Evolutionary conservation across 805 yeast genomes (phyloP).

Genomic region (Priceomyces carsonii): DNA sequence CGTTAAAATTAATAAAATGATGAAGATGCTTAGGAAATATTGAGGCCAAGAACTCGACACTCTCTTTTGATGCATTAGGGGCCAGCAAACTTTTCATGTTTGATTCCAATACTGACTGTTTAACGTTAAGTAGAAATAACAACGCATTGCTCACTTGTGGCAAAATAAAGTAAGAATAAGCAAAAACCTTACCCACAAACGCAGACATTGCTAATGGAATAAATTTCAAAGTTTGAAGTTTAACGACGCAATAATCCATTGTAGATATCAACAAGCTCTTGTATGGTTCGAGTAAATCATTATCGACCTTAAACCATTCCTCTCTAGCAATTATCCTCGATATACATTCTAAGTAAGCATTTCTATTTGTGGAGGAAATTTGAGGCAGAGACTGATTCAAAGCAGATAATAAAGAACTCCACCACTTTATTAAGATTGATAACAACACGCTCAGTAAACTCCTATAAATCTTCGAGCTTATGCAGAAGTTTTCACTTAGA

Average conservation of each 20-base stretch:
- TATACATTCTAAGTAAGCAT: constrained; percentile 55
- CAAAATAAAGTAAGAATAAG: constrained; percentile 57
- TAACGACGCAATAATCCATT: constrained; percentile 49
- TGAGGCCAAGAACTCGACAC: constrained; percentile 3
- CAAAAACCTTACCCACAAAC: constrained; percentile 70
- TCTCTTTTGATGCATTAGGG: background rate
- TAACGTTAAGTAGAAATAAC: constrained; percentile 56
- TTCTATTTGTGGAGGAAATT: constrained; percentile 47
- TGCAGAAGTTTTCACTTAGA: constrained; percentile 20
- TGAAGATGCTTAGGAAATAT: constrained; percentile 31
- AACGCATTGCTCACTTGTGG: constrained; percentile 59
- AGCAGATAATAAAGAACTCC: constrained; percentile 45
- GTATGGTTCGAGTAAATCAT: constrained; percentile 26
- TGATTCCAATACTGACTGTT: constrained; percentile 44
- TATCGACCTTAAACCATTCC: constrained; percentile 44
- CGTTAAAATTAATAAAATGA: constrained; percentile 32
- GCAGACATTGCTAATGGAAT: constrained; percentile 61
- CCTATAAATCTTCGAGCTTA: constrained; percentile 24
- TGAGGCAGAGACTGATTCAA: constrained; percentile 21
- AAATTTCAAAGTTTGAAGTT: constrained; percentile 47
- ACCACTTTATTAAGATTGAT: constrained; percentile 48
- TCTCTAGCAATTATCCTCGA: constrained; percentile 48
- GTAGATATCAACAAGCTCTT: constrained; percentile 48
- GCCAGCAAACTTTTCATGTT: constrained; percentile 3
- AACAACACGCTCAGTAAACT: constrained; percentile 33